phyloP scores from a whole-genome alignment of 306 rosid genomes.

The Lotus japonicus region DNA sequence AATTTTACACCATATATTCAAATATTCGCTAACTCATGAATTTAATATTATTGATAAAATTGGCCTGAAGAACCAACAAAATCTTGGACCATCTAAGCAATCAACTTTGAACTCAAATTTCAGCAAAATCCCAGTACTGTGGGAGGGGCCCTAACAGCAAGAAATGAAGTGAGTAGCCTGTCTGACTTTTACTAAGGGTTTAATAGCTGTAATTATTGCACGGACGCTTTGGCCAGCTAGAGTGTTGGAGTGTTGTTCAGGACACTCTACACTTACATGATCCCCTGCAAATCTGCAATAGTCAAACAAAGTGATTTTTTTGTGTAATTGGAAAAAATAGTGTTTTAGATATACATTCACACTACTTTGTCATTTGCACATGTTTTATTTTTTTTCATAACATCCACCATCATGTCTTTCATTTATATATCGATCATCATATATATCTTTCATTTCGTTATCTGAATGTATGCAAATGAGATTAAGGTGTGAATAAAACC shows the following conservation, averaged over 20 bases:
- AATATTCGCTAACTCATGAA: too few species aligned
- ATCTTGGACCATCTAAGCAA: background rate
- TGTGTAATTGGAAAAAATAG: background rate
- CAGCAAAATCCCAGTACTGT: background rate
- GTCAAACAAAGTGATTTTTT: conserved; percentile 18
- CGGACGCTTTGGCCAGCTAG: conserved; percentile 43
- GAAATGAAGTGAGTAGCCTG: background rate
- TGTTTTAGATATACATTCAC: too few species aligned
- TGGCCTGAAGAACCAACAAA: background rate
- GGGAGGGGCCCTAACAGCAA: background rate
- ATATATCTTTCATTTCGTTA: too few species aligned
- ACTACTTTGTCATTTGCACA: too few species aligned
- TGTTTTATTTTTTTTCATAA: too few species aligned
- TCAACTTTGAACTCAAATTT: background rate
- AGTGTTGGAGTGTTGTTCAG: conserved; percentile 50
- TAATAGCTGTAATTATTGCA: conserved; percentile 32
- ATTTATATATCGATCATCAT: too few species aligned
- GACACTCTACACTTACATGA: conserved; percentile 35
- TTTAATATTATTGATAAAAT: background rate
- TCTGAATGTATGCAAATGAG: too few species aligned
- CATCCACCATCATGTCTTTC: too few species aligned
- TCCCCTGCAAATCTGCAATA: conserved; percentile 15
- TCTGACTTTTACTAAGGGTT: too few species aligned
- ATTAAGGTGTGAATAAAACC: too few species aligned
- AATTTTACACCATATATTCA: too few species aligned